Evolutionary conservation across 2,329 filamentous ascomycete genomes (phyloP).

Genomic region (Fonsecaea monophora): DNA sequence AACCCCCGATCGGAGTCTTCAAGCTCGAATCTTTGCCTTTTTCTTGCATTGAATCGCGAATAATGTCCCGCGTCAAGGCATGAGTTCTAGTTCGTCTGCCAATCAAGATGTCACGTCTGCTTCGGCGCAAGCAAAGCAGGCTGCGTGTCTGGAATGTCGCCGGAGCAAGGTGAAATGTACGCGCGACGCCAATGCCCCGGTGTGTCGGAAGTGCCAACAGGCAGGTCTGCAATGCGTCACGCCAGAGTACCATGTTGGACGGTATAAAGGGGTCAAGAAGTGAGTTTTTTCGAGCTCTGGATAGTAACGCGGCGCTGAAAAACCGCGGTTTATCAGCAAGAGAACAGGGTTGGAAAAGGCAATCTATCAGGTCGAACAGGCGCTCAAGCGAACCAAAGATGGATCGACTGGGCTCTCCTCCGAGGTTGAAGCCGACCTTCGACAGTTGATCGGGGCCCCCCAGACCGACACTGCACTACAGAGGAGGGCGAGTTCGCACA

Average conservation of each 20-base stretch:
- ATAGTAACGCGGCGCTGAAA: slow-evolving; percentile 27
- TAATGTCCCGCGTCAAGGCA: slow-evolving; percentile 29
- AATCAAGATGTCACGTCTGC: slow-evolving; percentile 26
- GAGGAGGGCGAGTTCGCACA: slow-evolving; percentile 21
- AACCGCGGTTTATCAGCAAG: slow-evolving; percentile 60
- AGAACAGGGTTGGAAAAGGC: slow-evolving; percentile 76
- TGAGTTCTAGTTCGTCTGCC: slow-evolving; percentile 30
- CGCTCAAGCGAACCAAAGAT: slow-evolving; percentile 63
- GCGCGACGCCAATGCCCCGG: slow-evolving; percentile 58
- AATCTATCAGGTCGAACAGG: slow-evolving; percentile 75
- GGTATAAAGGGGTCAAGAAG: slow-evolving; percentile 81
- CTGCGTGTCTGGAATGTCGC: slow-evolving; percentile 65
- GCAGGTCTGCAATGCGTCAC: slow-evolving; percentile 68
- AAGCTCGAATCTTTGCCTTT: not conserved
- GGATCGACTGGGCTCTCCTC: slow-evolving; percentile 52
- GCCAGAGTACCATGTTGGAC: slow-evolving; percentile 74
- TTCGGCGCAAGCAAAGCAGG: slow-evolving; percentile 35
- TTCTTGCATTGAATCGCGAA: not conserved
- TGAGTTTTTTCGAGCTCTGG: slow-evolving; percentile 47
- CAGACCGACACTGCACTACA: slow-evolving; percentile 47
- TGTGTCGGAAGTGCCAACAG: slow-evolving; percentile 68
- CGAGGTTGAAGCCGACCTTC: slow-evolving; percentile 55
- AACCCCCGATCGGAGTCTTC: not conserved
- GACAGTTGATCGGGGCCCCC: slow-evolving; percentile 59
- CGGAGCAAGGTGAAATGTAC: slow-evolving; percentile 73